Conservation (phyloP, 257 asterid species). For the Marsdenia floribunda region DNA sequence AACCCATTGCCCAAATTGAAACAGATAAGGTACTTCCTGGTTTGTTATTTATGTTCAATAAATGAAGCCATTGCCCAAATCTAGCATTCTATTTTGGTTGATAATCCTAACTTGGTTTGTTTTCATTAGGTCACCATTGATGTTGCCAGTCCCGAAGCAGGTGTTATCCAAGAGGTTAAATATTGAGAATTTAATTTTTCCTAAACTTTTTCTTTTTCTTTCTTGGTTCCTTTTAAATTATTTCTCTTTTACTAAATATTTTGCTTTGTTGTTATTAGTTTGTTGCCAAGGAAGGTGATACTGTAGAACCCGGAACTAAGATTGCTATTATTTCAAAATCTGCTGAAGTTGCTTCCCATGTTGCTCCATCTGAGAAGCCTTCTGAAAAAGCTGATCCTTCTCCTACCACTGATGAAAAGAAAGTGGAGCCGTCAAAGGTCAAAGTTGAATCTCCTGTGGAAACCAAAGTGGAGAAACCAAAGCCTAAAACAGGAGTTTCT, state of each 20-base stretch:
- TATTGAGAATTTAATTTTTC: background rate
- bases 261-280: constrained; percentile 37
- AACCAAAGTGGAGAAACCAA: constrained; percentile 43
- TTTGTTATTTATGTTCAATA: background rate
- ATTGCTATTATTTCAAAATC: constrained; percentile 88
- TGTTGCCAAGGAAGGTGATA: constrained; percentile 90
- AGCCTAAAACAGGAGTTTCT: constrained; percentile 44
- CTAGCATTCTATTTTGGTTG: constrained; percentile 9
- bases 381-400: constrained; percentile 55
- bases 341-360: constrained; percentile 75
- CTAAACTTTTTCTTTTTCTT: background rate
- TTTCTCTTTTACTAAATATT: constrained; percentile 5
- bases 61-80: background rate
- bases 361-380: constrained; percentile 75
- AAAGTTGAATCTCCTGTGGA: constrained; percentile 44
- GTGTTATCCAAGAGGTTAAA: constrained; percentile 81
- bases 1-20: constrained; percentile 96
- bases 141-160: constrained; percentile 98
- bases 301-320: constrained; percentile 89
- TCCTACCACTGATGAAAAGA: constrained; percentile 50
- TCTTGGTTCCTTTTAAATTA: constrained; percentile 11
- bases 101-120: constrained; percentile 14
- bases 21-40: constrained; percentile 74
- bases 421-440: constrained; percentile 50
- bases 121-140: constrained; percentile 84